A percentile compares a stretch with the other conserved stretches of the same genome.
Evolutionary conservation across 2,329 filamentous ascomycete species (phyloP).

Genomic region (Cadophora luteo-olivacea): DNA sequence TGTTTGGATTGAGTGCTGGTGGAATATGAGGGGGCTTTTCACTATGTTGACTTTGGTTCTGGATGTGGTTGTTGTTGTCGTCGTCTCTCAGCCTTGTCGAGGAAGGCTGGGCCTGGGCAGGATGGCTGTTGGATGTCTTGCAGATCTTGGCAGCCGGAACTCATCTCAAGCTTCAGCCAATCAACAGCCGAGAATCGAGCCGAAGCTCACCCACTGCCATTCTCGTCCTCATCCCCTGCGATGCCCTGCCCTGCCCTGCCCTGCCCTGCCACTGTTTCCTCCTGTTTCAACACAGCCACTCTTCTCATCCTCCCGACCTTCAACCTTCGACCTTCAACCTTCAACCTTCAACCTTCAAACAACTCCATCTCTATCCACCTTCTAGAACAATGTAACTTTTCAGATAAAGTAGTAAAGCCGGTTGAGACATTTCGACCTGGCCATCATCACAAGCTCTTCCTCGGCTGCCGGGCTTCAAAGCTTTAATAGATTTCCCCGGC

Average conservation of each 20-base stretch:
- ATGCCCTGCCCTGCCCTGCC: not conserved
- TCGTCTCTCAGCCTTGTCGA: not conserved
- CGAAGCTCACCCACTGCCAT: too few relatives aligned
- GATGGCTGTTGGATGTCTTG: too few relatives aligned
- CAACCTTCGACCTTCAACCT: not conserved
- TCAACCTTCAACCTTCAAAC: slow-evolving; percentile 5
- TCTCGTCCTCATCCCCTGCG: too few relatives aligned
- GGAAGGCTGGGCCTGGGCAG: not conserved
- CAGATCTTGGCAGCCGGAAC: not conserved
- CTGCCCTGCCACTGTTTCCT: not conserved
- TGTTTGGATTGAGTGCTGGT: not conserved
- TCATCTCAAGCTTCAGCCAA: not conserved
- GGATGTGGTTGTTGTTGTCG: too few relatives aligned
- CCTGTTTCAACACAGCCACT: not conserved
- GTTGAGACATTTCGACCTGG: too few relatives aligned
- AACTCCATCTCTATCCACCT: not conserved
- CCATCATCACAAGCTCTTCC: slow-evolving; percentile 9
- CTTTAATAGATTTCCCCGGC: slow-evolving; percentile 6
- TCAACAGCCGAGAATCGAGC: too few relatives aligned
- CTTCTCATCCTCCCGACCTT: not conserved
- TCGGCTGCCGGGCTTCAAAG: not conserved
- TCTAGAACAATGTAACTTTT: not conserved
- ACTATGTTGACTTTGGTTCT: not conserved
- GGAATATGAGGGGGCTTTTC: not conserved
- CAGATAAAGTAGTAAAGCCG: not conserved